These are phyloP conservation scores for Kwoniella sp. DNA, from an alignment of 768 basidiomycete genomes.

Conservation along the genomic window DNA sequence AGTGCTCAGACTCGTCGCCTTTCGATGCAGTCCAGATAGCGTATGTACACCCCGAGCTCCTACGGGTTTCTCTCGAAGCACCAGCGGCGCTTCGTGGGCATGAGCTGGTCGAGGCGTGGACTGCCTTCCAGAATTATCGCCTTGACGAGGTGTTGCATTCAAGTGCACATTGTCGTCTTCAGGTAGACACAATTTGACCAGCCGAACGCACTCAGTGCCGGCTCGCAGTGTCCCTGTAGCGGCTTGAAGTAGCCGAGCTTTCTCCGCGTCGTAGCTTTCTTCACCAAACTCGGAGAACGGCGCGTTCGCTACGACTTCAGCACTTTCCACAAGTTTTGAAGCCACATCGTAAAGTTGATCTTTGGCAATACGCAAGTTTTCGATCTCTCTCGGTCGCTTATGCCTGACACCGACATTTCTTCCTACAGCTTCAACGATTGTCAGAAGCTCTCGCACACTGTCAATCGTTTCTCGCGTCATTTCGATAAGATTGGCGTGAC, in stretches of 20 bases:
- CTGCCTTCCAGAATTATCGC: constrained; percentile 70
- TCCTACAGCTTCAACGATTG: constrained; percentile 81
- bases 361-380: constrained; percentile 70
- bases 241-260: constrained; percentile 72
- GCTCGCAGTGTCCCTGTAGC: constrained; percentile 85
- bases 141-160: constrained; percentile 27
- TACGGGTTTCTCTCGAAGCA: constrained; percentile 34
- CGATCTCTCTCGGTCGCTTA: constrained; percentile 62
- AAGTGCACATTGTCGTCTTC: constrained; percentile 58
- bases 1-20: constrained; percentile 53
- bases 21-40: constrained; percentile 55
- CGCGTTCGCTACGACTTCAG: constrained; percentile 70
- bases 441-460: constrained; percentile 85
- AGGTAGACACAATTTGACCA: constrained; percentile 77
- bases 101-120: constrained; percentile 31
- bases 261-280: constrained; percentile 74
- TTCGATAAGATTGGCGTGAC: constrained; percentile 90
- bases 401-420: constrained; percentile 70
- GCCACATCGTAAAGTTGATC: constrained; percentile 82
- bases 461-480: constrained; percentile 93
- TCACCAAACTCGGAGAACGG: constrained; percentile 59
- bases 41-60: constrained; percentile 52
- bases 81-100: constrained; percentile 14
- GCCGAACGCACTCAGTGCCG: constrained; percentile 82
- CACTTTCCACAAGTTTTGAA: constrained; percentile 81